A percentile compares a stretch with the other conserved stretches of the same genome.
phyloP scores from a whole-genome alignment of 768 basidiomycete genomes.

The Rhizopogon salebrosus region DNA sequence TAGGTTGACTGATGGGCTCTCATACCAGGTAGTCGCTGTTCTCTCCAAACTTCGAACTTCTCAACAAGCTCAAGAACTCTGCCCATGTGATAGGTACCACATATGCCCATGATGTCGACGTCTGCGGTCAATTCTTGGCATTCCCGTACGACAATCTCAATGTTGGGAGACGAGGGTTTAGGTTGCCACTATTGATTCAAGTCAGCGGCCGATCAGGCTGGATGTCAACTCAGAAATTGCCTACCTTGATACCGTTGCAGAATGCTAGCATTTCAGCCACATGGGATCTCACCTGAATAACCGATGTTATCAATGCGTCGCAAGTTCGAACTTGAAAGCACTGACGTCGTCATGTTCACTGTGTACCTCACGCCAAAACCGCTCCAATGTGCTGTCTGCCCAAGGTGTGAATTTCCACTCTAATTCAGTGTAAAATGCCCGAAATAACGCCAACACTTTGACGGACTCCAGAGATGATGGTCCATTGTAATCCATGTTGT shows the following conservation, averaged over 20 bases:
- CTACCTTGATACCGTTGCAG: slow-evolving; percentile 67
- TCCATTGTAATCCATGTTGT: slow-evolving; percentile 67
- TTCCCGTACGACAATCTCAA: slow-evolving; percentile 63
- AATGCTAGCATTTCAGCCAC: slow-evolving; percentile 73
- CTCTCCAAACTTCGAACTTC: slow-evolving; percentile 65
- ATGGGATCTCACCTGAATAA: slow-evolving; percentile 58
- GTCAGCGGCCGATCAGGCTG: neutral
- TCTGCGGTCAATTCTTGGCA: slow-evolving; percentile 51
- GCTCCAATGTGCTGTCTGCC: slow-evolving; percentile 60
- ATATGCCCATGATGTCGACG: slow-evolving; percentile 72
- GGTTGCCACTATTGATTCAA: slow-evolving; percentile 50
- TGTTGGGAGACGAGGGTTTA: slow-evolving; percentile 52
- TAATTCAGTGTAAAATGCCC: slow-evolving; percentile 67
- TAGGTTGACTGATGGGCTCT: slow-evolving; percentile 84
- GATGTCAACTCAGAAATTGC: slow-evolving; percentile 5
- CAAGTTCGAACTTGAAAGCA: slow-evolving; percentile 6
- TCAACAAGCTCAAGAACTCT: slow-evolving; percentile 58
- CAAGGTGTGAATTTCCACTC: slow-evolving; percentile 80
- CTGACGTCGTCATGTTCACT: slow-evolving; percentile 78
- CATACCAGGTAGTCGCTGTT: slow-evolving; percentile 64
- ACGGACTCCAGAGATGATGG: slow-evolving; percentile 81
- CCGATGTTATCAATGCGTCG: neutral
- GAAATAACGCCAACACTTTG: slow-evolving; percentile 63
- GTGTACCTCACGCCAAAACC: slow-evolving; percentile 66
- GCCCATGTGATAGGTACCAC: slow-evolving; percentile 54